Evolutionary conservation across 176 grass and related monocot species (phyloP), one percentile per base, ranked within the genome.

Genomic region (Urochloa ruziziensis): DNA sequence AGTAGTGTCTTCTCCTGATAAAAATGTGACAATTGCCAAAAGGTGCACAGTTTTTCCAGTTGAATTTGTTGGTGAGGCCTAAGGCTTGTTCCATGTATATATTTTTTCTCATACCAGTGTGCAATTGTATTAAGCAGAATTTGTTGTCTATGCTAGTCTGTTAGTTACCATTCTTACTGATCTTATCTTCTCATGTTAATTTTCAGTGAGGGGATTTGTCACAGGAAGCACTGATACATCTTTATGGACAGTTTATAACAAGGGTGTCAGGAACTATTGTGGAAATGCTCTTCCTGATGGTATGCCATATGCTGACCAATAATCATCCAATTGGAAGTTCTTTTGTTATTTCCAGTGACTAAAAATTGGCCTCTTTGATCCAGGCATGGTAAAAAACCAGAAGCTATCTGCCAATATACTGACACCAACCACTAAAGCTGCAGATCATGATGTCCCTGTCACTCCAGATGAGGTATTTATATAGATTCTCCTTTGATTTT

Each of bases 221-320:
- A 95, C 96, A 49, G 96, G 96, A 72, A 98, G 89, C 80, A 98
- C 96, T 27, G 96, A 96, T 85, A 98, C 96, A 78, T 98, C 96
- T 40, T 73, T 98, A 25, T 98, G 96, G 96, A 95, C 89, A 10
- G 93, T 96, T 66, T 96, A 98, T 94, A 89, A 62, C 72, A 90
- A 99, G 18, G 96, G 89, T 44, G 52, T 87, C 44, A 99, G 91
- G 80, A 95, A 95, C 49, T 99, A 99, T 72, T 99, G 96, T 71
- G 96, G 91, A 52, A 99, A 94, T 96, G 87, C 25, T 72, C 91
- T 96, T 90, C 83, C 85, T 79, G 80, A 96, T 60, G 94, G 94
- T 97, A 85, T 79, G 51, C 18, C 53, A 27, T 94, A 83, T 67
- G 72, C 44, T 74, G 32, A 77, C 3, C 7, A 67, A 67, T 35